Base-by-base conservation (phyloP, 2,329 filamentous ascomycete genomes). In the Zasmidium citrigriseum region DNA sequence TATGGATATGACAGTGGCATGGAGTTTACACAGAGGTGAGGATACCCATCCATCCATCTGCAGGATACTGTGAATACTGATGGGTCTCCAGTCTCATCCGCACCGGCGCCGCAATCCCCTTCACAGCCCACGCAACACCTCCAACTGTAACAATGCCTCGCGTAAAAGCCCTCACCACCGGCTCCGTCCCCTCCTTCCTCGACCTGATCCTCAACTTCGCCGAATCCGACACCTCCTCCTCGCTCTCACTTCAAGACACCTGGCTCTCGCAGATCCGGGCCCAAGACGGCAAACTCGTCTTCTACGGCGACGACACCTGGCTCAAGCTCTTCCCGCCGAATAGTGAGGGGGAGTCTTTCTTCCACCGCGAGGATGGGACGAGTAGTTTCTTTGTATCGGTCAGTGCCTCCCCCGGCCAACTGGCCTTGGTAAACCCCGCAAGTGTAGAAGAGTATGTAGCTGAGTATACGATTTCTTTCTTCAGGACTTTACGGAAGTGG, bases 271-370 rank as follows among this genome's bases (percentile, higher is more conserved):
- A 99, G 79, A 86, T 99, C 77, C 93, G 88, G 73, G 86, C 87
- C 34, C 89, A 86, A 68, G 78, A 80, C 22, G 91, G 90, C 20
- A 92, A 90, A 68, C 81, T 98, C 62, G 80, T 97, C 72, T 95
- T 99, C 88, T 97, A 95, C 71, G 95, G 95, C 50, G 95, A 99
- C 70, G 95, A 99, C 73, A 99, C 95, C 20, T 99, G 95, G 96
- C 79, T 99, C 67, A 98, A 97, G 78, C 82, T 99, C 14, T 99
- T 99, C 68, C 95, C 95, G 0, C 86, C 48, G 14, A 51, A 49
- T 12, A 41, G 54, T 23, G 45, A 25, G 10, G 55, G 44, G 2
- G 22, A 14, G 20, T 38, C 50, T 2, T 91, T 89, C 49, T 99
- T 99, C 77, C 86, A 88, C 66, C 87, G 93, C 44, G 82, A 87